Conservation (phyloP, 1,139 yeast species). For the Suhomyces atakaporum region DNA sequence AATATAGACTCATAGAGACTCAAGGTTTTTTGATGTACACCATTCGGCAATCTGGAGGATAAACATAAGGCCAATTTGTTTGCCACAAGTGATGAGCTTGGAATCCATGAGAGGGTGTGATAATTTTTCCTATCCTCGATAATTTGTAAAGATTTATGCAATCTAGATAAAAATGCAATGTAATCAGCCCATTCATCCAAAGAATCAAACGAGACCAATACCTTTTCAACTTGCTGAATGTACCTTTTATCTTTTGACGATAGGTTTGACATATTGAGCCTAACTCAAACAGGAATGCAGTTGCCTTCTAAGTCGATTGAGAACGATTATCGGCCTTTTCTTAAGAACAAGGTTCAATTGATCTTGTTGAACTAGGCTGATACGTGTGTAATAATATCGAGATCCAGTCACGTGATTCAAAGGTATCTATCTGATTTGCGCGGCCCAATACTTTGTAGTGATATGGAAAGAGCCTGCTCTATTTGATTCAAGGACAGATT, state of each 20-base stretch:
- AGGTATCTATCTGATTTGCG: too few relatives aligned
- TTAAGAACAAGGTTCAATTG: too few relatives aligned
- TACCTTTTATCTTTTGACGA: conserved; percentile 69
- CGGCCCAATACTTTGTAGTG: too few relatives aligned
- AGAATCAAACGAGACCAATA: conserved; percentile 76
- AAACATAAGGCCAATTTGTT: conserved; percentile 64
- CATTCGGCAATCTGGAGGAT: conserved; percentile 82
- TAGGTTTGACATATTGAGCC: conserved; percentile 15
- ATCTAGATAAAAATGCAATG: conserved; percentile 79
- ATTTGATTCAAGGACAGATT: too few relatives aligned
- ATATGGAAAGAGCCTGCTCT: too few relatives aligned
- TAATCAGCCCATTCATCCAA: conserved; percentile 99
- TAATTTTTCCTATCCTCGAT: conserved; percentile 31
- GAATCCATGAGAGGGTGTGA: conserved; percentile 47
- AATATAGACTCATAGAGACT: conserved; percentile 75
- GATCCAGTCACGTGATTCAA: too few relatives aligned
- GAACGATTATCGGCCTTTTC: too few relatives aligned
- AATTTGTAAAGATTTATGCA: conserved; percentile 64
- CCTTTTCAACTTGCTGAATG: conserved; percentile 66
- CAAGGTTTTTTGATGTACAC: conserved; percentile 88
- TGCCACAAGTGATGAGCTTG: conserved; percentile 43
- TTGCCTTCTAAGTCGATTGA: too few relatives aligned
- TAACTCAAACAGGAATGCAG: not conserved
- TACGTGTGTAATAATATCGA: too few relatives aligned
- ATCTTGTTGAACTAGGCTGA: too few relatives aligned